Conservation (phyloP, 129 eudicot species). For the Centrapalus pauciflorus region DNA sequence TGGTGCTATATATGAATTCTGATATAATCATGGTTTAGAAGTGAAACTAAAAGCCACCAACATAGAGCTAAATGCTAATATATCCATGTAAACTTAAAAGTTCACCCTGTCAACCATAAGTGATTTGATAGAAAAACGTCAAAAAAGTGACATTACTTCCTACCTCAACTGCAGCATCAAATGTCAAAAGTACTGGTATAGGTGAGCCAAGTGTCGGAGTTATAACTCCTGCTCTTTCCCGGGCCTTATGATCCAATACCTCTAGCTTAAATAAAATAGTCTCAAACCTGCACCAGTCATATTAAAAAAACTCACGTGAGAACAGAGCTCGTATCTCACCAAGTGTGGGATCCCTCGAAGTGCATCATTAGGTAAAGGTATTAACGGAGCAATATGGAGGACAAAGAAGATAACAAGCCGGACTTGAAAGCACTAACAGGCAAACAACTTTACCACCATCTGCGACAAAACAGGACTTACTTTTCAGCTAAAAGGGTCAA, state of each 20-base stretch:
- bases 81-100: neutral
- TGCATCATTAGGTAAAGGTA: neutral
- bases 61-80: neutral
- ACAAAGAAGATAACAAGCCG: neutral
- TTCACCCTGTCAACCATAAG: neutral
- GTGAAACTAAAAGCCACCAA: slow-evolving; percentile 5
- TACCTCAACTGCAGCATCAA: slow-evolving; percentile 97
- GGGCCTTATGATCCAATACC: slow-evolving; percentile 83
- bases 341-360: neutral
- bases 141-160: neutral
- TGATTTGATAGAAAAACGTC: neutral
- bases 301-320: slow-evolving; percentile 18
- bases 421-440: neutral
- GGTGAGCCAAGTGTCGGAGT: slow-evolving; percentile 87
- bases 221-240: slow-evolving; percentile 95
- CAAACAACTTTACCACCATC: neutral
- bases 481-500: slow-evolving; percentile 60
- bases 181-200: slow-evolving; percentile 75
- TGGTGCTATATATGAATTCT: neutral
- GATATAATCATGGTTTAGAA: neutral
- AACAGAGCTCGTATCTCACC: neutral
- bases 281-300: slow-evolving; percentile 58
- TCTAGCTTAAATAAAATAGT: slow-evolving; percentile 70
- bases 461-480: slow-evolving; percentile 28
- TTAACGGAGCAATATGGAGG: neutral